Conservation (phyloP, 2,329 filamentous ascomycete genomes). For the Claviceps quebecensis region DNA sequence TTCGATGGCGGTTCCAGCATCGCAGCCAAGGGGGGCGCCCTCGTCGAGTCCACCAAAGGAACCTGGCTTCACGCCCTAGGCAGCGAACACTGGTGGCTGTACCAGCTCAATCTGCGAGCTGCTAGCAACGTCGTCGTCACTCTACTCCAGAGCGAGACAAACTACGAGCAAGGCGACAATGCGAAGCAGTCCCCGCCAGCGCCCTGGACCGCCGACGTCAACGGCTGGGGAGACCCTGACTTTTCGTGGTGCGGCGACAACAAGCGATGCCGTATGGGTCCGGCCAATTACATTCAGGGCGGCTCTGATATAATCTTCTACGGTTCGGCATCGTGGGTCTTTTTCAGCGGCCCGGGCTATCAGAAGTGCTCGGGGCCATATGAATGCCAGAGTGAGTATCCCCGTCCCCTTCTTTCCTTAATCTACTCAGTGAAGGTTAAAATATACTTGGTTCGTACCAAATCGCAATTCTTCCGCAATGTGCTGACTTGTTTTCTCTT, state of each 20-base stretch:
- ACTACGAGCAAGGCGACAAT: conserved; percentile 23
- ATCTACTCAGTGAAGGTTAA: background rate
- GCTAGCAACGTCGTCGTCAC: conserved; percentile 36
- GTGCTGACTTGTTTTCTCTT: background rate
- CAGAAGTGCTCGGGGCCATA: conserved; percentile 16
- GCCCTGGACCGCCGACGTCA: conserved; percentile 24
- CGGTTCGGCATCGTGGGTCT: conserved; percentile 28
- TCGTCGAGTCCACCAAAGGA: conserved; percentile 31
- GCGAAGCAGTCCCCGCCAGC: conserved; percentile 19
- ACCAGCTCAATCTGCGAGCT: conserved; percentile 39
- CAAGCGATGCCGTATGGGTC: conserved; percentile 27
- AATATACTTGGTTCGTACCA: background rate
- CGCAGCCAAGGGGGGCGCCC: conserved; percentile 32
- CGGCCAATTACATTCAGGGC: conserved; percentile 27
- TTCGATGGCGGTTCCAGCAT: conserved; percentile 28
- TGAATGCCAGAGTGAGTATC: conserved; percentile 1
- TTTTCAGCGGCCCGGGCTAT: conserved; percentile 26
- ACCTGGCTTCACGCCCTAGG: conserved; percentile 35
- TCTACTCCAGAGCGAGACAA: conserved; percentile 40
- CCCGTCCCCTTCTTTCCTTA: background rate
- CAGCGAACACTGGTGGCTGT: conserved; percentile 43
- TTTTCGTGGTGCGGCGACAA: conserved; percentile 26
- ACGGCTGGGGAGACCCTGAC: conserved; percentile 27
- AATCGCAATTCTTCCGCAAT: background rate
- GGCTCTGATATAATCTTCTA: conserved; percentile 27